Evolutionary conservation across 352 stramenopile species (phyloP), one percentile per base, ranked within the genome.

Genomic region (Thraustochytrium sp.): DNA sequence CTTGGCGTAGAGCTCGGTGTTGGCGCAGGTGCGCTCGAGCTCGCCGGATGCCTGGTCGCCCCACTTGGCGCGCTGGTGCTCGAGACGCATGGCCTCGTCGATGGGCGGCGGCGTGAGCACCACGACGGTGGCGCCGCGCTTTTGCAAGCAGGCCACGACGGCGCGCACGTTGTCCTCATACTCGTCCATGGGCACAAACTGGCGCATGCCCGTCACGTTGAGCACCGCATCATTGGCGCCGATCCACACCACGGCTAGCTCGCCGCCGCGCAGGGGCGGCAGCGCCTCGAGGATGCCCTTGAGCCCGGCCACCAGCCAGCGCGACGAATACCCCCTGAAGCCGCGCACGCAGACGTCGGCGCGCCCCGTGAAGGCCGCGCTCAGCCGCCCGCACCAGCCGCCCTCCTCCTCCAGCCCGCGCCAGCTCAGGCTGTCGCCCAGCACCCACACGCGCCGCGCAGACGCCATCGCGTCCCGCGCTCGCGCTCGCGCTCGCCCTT

Each of bases 121-220:
- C 11, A 85, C 65, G 31, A 48, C 21, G 37, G 37, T 31, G 11
- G 51, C 34, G 46, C 23, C 18, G 44, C 31, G 48, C 29, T 61
- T 44, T 1, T n/a, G 46, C 11, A 83, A 11, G 8, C 13, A 54
- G 21, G n/a, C n/a, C n/a, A 86, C 56, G 46, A 86, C 54, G 23
- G 36, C 44, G 5, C 0, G 21, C 4, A 86, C 26, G 75, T 85
- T 86, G 11, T n/a, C 56, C 13, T 16, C 62, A 37, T 73, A 86
- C 62, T 86, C 76, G 49, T 72, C 37, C 2, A 86, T 9, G 4
- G 82, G 82, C 56, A 86, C 82, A 53, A 85, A 84, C 46, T 78
- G 56, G 18, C n/a, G 3, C 9, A 16, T 49, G 13, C 75, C 75
- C 3, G 75, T 62, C 21, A n/a, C 11, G 61, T 36, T 73, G 26